Base-by-base conservation (phyloP, 1,284 basidiomycete species). In the Xerocomus minutiporus region DNA sequence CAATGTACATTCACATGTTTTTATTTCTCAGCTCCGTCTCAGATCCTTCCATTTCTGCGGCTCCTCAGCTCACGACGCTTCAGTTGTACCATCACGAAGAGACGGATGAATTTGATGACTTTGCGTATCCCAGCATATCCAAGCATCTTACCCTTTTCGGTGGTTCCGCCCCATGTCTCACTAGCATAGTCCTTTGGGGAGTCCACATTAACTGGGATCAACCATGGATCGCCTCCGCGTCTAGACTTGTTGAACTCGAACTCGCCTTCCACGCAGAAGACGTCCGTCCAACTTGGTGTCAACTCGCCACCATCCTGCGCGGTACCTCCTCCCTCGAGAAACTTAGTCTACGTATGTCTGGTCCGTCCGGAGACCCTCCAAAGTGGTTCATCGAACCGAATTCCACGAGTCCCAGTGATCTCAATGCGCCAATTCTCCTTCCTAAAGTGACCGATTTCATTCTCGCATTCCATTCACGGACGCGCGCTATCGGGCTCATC, bases 141-240 rank as follows among this genome's bases (percentile, higher is more conserved):
- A 61, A 49, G 65, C 68, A 66, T 23, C 73, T 79, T 57, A 57
- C 72, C 6, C 73, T 80, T 2, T 86, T 87, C 67, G 63, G 74
- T 17, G 81, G 81, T 0, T 67, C 71, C 36, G 78, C 77, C n/a
- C 84, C 84, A 2, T 73, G 67, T 13, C 66, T 87, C 4, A 68
- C 63, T n/a, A 59, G 65, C 7, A 63, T 79, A 20, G 67, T 71
- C 2, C 68, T 87, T 17, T 84, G 81, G 81, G 83, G 82, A 32
- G 80, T 86, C 2, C 83, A 85, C 53, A 61, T 86, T 26, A 75
- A 82, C 51, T 87, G 85, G 84, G 72, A 65, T 64, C 46, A 75
- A 72, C 9, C 58, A 69, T 8, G 61, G 71, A 31, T 74, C 78
- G 43, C 66, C 78, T 35, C 60, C 58, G 34, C 73, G 65, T 15